A percentile compares a stretch with the other conserved stretches of the same genome.
These are phyloP conservation scores for Russula ochroleuca DNA, from an alignment of 768 basidiomycete species.

Conservation along the genomic window DNA sequence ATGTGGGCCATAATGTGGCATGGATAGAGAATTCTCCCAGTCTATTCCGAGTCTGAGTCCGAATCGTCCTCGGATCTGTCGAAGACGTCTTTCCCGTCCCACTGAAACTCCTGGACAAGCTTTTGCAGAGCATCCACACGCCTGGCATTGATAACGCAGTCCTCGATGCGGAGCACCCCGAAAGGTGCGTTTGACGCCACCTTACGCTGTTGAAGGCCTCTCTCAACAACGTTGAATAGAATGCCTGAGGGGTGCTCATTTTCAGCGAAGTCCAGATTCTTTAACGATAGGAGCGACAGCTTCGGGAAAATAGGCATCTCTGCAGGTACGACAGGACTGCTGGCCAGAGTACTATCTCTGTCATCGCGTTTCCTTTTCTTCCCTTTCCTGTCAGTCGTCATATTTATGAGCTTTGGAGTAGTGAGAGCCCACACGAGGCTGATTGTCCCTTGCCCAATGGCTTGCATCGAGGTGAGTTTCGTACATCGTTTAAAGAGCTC, in stretches of 20 bases:
- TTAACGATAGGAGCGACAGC: not conserved
- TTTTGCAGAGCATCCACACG: not conserved
- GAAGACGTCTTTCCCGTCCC: not conserved
- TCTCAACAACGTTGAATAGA: not conserved
- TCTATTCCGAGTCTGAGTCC: no score
- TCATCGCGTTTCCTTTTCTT: not conserved
- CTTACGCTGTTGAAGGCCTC: not conserved
- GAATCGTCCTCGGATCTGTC: not conserved
- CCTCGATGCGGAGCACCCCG: not conserved
- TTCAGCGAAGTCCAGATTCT: not conserved
- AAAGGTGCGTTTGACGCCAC: not conserved
- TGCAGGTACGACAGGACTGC: not conserved
- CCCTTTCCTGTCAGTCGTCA: not conserved
- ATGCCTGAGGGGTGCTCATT: not conserved
- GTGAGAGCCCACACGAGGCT: constrained; percentile 8
- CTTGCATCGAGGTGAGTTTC: constrained; percentile 3
- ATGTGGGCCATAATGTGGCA: no score
- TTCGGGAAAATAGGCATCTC: not conserved
- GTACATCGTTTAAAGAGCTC: constrained; percentile 5
- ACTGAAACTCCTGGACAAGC: constrained; percentile 3
- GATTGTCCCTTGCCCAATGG: not conserved
- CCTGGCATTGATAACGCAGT: not conserved
- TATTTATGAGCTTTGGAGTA: not conserved
- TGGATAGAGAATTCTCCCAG: no score
- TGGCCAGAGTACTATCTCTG: not conserved